Conservation (phyloP, 306 rosid species). For the Pyrus communis region DNA sequence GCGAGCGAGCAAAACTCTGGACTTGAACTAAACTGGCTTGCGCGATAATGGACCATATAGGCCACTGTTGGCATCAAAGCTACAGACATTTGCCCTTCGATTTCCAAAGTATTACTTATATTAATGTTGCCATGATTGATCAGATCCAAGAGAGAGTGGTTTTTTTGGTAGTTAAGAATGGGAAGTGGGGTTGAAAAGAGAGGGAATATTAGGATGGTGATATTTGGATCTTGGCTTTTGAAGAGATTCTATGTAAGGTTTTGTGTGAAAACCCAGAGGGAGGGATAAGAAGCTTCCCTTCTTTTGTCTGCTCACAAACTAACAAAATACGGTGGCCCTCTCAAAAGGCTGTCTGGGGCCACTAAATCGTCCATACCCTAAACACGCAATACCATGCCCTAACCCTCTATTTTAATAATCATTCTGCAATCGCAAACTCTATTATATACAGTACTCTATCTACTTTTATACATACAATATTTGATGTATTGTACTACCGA, state of each 20-base stretch:
- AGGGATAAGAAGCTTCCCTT: slow-evolving; percentile 89
- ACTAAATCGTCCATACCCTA: slow-evolving; percentile 46
- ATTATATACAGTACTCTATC: neutral
- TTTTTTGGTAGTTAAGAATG: neutral
- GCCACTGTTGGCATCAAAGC: slow-evolving; percentile 40
- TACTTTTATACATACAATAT: neutral
- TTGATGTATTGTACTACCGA: neutral
- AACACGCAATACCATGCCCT: slow-evolving; percentile 61
- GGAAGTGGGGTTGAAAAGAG: neutral
- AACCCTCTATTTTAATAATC: slow-evolving; percentile 1
- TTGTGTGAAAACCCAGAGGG: slow-evolving; percentile 60
- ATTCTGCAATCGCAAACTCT: neutral
- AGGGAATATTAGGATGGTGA: neutral
- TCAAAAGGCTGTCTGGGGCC: slow-evolving; percentile 50
- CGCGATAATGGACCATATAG: slow-evolving; percentile 53
- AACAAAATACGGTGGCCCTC: slow-evolving; percentile 55
- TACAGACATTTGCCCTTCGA: slow-evolving; percentile 16
- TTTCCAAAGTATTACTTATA: slow-evolving; percentile 3
- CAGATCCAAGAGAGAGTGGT: neutral
- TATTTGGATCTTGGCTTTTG: slow-evolving; percentile 34
- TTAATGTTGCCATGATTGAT: neutral
- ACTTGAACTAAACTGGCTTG: slow-evolving; percentile 31
- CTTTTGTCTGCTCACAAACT: slow-evolving; percentile 96
- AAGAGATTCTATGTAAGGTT: slow-evolving; percentile 59
- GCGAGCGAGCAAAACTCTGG: neutral